A percentile compares a stretch with the other conserved stretches of the same genome.
These are phyloP conservation scores for Neurospora intermedia DNA, from an alignment of 495 filamentous ascomycete genomes.

Conservation along the genomic window DNA sequence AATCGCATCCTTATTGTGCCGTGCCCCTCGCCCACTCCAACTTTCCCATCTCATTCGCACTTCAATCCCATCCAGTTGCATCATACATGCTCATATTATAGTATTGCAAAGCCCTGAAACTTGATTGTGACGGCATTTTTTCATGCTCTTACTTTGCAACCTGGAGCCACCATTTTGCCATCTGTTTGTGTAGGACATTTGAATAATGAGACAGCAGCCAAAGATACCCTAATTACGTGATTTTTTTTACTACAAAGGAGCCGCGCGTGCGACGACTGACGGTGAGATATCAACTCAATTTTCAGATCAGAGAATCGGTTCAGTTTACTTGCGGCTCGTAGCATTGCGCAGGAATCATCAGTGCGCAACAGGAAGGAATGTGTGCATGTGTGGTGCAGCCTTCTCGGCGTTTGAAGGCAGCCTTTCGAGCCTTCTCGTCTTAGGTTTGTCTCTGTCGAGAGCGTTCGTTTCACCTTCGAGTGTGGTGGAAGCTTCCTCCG, in stretches of 20 bases:
- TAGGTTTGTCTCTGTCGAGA: not conserved
- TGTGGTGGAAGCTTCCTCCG: not conserved
- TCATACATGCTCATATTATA: not conserved
- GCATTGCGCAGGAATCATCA: not conserved
- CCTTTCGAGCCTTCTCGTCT: not conserved
- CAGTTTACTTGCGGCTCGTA: not conserved
- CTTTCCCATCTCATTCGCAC: not conserved
- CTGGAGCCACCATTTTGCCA: not conserved
- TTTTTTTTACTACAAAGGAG: not conserved
- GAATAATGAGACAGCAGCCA: not conserved
- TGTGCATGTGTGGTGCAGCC: not conserved
- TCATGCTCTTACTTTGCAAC: not conserved
- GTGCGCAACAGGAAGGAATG: not conserved
- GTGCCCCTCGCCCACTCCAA: not conserved
- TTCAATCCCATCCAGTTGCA: not conserved
- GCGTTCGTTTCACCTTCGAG: not conserved
- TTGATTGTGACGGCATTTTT: not conserved
- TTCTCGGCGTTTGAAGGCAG: not conserved
- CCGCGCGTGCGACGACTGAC: not conserved
- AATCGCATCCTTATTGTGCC: not conserved
- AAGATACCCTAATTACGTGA: not conserved
- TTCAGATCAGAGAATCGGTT: not conserved
- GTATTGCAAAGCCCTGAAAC: not conserved
- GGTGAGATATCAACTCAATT: not conserved
- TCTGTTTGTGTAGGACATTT: not conserved